These are phyloP conservation scores for Phytophthora sojae DNA, from an alignment of 352 stramenopile species.

Conservation along the genomic window DNA sequence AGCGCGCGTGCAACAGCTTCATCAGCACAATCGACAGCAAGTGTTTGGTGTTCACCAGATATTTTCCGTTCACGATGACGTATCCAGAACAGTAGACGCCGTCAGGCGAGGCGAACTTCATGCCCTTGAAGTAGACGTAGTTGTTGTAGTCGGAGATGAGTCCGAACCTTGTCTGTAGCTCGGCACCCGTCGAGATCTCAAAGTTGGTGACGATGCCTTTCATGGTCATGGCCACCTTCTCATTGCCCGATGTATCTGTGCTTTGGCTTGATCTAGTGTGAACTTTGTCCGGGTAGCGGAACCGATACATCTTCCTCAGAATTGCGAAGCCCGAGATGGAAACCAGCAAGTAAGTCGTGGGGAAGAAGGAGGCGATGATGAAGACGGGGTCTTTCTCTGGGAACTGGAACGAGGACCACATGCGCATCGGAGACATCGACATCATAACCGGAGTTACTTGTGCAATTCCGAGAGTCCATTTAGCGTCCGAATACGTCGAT, in stretches of 20 bases:
- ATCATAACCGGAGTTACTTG: slow-evolving; percentile 12
- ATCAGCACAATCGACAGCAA: slow-evolving; percentile 40
- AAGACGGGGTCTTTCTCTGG: slow-evolving; percentile 26
- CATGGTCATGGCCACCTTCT: slow-evolving; percentile 10
- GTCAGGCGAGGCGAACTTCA: slow-evolving; percentile 48
- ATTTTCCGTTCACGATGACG: slow-evolving; percentile 49
- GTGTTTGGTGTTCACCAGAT: slow-evolving; percentile 41
- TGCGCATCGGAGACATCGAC: slow-evolving; percentile 33
- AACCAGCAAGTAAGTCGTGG: slow-evolving; percentile 26
- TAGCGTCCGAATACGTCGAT: slow-evolving; percentile 10
- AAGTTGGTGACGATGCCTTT: slow-evolving; percentile 36
- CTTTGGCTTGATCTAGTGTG: slow-evolving; percentile 8
- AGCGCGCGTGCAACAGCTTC: slow-evolving; percentile 29
- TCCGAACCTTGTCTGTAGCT: slow-evolving; percentile 36
- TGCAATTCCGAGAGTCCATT: slow-evolving; percentile 18
- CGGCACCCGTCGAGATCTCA: slow-evolving; percentile 35
- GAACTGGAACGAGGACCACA: slow-evolving; percentile 36
- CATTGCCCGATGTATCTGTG: slow-evolving; percentile 18
- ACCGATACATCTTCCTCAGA: slow-evolving; percentile 26
- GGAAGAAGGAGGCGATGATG: slow-evolving; percentile 27
- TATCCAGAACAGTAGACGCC: slow-evolving; percentile 47
- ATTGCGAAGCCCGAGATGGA: slow-evolving; percentile 14
- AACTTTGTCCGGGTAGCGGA: slow-evolving; percentile 18
- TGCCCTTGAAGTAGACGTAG: slow-evolving; percentile 46
- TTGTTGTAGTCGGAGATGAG: slow-evolving; percentile 50